phyloP scores from a whole-genome alignment of 352 stramenopile genomes.

The Phytopythium aichiense region DNA sequence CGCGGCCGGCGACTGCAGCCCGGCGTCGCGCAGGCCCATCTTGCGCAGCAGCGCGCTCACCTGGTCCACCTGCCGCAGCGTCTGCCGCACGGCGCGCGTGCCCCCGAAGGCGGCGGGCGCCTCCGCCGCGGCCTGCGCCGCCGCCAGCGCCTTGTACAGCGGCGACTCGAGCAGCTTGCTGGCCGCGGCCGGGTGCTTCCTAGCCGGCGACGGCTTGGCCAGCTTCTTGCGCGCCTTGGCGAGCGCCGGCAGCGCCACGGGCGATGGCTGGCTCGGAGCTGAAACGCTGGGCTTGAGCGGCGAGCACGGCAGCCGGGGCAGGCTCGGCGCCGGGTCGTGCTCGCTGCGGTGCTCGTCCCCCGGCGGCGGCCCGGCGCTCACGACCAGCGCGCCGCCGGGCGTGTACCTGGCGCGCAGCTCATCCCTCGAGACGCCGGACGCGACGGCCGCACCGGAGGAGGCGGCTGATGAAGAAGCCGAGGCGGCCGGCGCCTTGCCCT shows the following conservation, averaged over 20 bases:
- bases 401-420: slow-evolving; percentile 59
- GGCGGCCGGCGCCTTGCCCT: neutral
- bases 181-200: slow-evolving; percentile 19
- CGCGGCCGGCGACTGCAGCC: slow-evolving; percentile 22
- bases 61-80: slow-evolving; percentile 67
- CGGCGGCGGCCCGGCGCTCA: slow-evolving; percentile 15
- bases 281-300: neutral
- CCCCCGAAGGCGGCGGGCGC: slow-evolving; percentile 16
- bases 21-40: slow-evolving; percentile 52
- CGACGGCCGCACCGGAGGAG: slow-evolving; percentile 13
- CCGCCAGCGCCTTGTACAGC: slow-evolving; percentile 70
- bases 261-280: neutral
- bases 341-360: slow-evolving; percentile 18
- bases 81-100: slow-evolving; percentile 37
- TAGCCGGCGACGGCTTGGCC: slow-evolving; percentile 12
- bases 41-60: slow-evolving; percentile 66
- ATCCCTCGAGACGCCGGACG: slow-evolving; percentile 34
- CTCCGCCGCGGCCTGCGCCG: slow-evolving; percentile 30
- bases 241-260: slow-evolving; percentile 30
- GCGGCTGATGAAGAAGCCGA: neutral
- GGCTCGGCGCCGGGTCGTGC: slow-evolving; percentile 7
- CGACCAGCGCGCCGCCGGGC: slow-evolving; percentile 44
- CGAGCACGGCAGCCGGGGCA: neutral
- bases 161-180: slow-evolving; percentile 68
- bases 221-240: slow-evolving; percentile 10